Evolutionary conservation across 495 filamentous ascomycete genomes (phyloP).

Genomic region (Penicillium cataractarum): DNA sequence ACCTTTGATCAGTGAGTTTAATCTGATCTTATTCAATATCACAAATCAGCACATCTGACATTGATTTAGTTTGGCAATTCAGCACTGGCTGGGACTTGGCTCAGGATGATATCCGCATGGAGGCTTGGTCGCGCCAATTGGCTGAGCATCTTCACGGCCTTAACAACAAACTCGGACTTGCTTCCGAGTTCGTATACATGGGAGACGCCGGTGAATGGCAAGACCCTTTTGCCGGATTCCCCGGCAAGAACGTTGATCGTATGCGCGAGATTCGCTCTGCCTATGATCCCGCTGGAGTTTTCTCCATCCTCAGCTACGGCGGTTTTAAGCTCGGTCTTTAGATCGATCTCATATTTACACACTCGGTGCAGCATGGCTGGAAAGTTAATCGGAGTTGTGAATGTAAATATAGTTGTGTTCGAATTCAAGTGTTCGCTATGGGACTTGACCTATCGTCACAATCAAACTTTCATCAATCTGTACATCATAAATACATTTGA

Average conservation of each 20-base stretch:
- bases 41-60: neutral
- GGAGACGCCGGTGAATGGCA: conserved; percentile 47
- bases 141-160: conserved; percentile 24
- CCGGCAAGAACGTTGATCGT: conserved; percentile 33
- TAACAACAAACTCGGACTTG: conserved; percentile 23
- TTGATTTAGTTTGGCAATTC: conserved; percentile 33
- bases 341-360: no score
- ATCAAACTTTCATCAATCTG: no score
- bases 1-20: conserved; percentile 26
- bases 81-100: conserved; percentile 33
- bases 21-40: no score
- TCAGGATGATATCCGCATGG: conserved; percentile 36
- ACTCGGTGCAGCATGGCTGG: no score
- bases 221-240: conserved; percentile 45
- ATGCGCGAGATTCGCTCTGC: conserved; percentile 35
- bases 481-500: no score
- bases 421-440: no score
- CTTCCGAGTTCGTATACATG: conserved; percentile 37
- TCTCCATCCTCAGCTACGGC: conserved; percentile 32
- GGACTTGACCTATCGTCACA: no score
- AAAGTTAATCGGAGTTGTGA: no score
- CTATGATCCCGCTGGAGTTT: conserved; percentile 41
- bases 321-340: conserved; percentile 32
- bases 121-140: conserved; percentile 32
- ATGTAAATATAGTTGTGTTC: no score